Evolutionary conservation across 2,329 filamentous ascomycete genomes (phyloP), one percentile per base, ranked within the genome.

Genomic region (Fusarium sp.): DNA sequence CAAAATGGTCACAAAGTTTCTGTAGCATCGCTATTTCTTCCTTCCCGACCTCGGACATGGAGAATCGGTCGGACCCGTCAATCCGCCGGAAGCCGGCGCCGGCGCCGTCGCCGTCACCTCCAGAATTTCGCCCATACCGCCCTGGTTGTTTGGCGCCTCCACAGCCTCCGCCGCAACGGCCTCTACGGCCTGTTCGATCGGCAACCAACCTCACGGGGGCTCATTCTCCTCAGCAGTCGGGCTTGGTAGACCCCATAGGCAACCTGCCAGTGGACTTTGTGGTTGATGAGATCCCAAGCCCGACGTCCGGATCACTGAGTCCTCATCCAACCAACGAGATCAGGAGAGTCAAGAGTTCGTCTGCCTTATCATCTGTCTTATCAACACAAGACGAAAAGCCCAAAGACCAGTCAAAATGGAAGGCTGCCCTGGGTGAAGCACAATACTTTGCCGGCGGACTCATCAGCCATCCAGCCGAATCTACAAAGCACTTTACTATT

Each of bases 401-500:
- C 2, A 76, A 74, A 10, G 67, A 66, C 4, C 51, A 72, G 8
- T 78, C 76, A 2, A 74, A 73, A 54, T 86, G 85, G 84, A 85
- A 87, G 61, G 78, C 79, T 2, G 85, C 86, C 1, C 70, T 88
- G 2, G 82, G 84, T 8, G 90, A 92, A 72, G 89, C 89, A 0
- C 84, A 88, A 37, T 88, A 92, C 76, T 89, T 92, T 65, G 89
- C 90, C 2, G 88, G 89, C 3, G 90, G 91, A 0, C 82, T 93
- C 23, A 83, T 93, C 56, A 84, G 83, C 15, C 90, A 89, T 60
- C 89, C 91, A 0, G 85, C 83, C 18, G 90, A 91, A 74, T 90
- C 89, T 1, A 92, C 86, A 3, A 89, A 87, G 62, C 89, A 92
- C 78, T 89, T 86, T 76, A 90, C 86, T 47, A 88, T 93, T 60